Evolutionary conservation across 1,284 basidiomycete genomes (phyloP), one percentile per base, ranked within the genome.

Genomic region (Leccinum angustisporum): DNA sequence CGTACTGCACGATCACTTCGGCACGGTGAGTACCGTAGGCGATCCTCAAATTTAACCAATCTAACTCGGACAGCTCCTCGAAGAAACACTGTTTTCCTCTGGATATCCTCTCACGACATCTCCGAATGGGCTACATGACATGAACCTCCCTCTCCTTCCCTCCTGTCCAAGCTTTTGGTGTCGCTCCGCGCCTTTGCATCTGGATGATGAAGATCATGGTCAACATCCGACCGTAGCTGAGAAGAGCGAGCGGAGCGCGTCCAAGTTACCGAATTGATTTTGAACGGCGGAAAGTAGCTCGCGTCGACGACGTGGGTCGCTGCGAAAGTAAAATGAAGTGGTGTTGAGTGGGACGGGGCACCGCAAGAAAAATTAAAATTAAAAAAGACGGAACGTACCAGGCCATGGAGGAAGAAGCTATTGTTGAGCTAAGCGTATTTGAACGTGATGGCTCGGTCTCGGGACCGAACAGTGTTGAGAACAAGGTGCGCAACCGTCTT

Each of bases 51-150:
- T 95, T 98, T 65, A 95, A 97, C 76, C 1, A 38, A 1, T 57
- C 56, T 56, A 16, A 66, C 59, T 59, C 52, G 13, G 38, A 4
- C 54, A 97, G 92, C 85, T 98, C 36, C 84, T 98, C 30, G 96
- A 98, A 78, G 95, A 98, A 77, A 97, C 94, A 63, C 81, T 98
- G 50, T 95, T 98, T 72, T 83, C 89, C 1, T 91, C 94, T 64
- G 96, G 96, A 0, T 91, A 95, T 72, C 95, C 95, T 1, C 82
- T 96, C 61, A 98, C 96, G 3, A 98, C 94, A n/a, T 94, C 95
- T 66, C 84, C 90, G 11, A 97, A 94, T 70, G 91, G 94, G 50
- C 81, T 98, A 11, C 89, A 94, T 54, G 96, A 98, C 71, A 95
- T 97, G 64, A 92, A 97, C 7, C 81, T 95, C 2, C 92, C 14